These are phyloP conservation scores for Leishmania braziliensis DNA, from an alignment of 208 protist genomes.

Conservation along the genomic window DNA sequence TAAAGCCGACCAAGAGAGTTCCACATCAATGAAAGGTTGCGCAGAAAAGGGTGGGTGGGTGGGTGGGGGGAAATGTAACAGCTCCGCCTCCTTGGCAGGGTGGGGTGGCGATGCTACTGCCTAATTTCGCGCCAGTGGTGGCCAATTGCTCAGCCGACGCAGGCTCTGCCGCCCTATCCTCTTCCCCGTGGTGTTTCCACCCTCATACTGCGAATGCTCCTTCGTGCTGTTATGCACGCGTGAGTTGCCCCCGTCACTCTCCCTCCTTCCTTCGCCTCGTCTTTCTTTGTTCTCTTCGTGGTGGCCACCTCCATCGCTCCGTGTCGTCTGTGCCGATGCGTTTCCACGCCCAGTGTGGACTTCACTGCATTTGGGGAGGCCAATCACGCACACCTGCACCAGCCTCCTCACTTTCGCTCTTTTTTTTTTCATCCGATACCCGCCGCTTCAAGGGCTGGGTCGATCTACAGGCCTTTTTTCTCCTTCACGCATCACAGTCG, in stretches of 20 bases:
- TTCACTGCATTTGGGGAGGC: neutral
- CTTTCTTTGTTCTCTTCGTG: slow-evolving; percentile 6
- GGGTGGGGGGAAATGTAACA: neutral
- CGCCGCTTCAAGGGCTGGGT: neutral
- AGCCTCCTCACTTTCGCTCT: neutral
- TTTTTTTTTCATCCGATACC: neutral
- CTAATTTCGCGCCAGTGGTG: neutral
- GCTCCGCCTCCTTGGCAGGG: neutral
- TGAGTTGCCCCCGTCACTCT: neutral
- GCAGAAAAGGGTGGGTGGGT: neutral
- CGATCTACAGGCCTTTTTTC: neutral
- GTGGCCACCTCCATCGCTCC: neutral
- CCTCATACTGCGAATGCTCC: neutral
- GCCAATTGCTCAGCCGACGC: neutral
- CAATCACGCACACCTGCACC: neutral
- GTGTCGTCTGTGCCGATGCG: neutral
- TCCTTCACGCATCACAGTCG: neutral
- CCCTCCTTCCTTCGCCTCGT: neutral
- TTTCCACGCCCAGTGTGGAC: neutral
- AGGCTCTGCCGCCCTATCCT: neutral
- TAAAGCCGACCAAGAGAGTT: neutral
- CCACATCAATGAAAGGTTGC: neutral
- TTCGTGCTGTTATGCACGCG: neutral
- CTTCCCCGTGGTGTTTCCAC: neutral
- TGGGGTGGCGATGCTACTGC: neutral